A percentile compares a stretch with the other conserved stretches of the same genome.
phyloP scores from a whole-genome alignment of 2,329 filamentous ascomycete genomes.

The Blastomyces percursus region DNA sequence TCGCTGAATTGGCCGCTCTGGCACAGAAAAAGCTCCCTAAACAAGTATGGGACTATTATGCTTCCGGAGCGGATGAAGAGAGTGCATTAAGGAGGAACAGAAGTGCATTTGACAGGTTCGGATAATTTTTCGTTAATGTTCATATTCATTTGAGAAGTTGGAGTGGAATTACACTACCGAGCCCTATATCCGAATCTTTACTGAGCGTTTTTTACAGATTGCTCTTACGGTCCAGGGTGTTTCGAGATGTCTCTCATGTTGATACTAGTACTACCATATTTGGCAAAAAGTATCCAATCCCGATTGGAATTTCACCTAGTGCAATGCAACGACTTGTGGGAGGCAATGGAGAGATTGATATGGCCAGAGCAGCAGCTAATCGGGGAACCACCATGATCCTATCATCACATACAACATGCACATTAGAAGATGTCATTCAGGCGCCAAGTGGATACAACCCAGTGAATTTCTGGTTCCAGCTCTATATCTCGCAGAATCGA shows the following conservation, averaged over 20 bases:
- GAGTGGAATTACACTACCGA: too few species aligned
- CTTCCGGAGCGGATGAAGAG: neutral
- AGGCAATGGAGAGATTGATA: constrained; percentile 50
- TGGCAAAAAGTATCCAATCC: constrained; percentile 37
- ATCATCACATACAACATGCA: constrained; percentile 51
- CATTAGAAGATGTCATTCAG: constrained; percentile 51
- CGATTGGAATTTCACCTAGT: constrained; percentile 54
- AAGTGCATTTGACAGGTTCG: constrained; percentile 3
- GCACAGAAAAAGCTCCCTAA: constrained; percentile 3
- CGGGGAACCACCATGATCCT: constrained; percentile 55
- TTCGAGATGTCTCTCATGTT: constrained; percentile 8
- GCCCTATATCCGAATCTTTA: neutral
- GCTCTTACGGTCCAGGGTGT: neutral
- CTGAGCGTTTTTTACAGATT: neutral
- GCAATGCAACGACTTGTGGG: constrained; percentile 61
- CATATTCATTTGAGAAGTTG: too few species aligned
- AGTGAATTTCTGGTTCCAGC: constrained; percentile 2
- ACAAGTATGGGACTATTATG: constrained; percentile 5
- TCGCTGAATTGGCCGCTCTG: neutral
- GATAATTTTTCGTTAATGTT: neutral
- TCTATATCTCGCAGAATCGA: constrained; percentile 25
- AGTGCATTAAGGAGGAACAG: neutral
- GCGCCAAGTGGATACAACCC: neutral
- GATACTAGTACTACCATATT: constrained; percentile 44
- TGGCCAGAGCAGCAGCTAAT: constrained; percentile 48